Percentiles rank a stretch among this genome's conserved stretches.
phyloP scores from a whole-genome alignment of 2,329 filamentous ascomycete genomes.

The Paraphoma chrysanthemicola region DNA sequence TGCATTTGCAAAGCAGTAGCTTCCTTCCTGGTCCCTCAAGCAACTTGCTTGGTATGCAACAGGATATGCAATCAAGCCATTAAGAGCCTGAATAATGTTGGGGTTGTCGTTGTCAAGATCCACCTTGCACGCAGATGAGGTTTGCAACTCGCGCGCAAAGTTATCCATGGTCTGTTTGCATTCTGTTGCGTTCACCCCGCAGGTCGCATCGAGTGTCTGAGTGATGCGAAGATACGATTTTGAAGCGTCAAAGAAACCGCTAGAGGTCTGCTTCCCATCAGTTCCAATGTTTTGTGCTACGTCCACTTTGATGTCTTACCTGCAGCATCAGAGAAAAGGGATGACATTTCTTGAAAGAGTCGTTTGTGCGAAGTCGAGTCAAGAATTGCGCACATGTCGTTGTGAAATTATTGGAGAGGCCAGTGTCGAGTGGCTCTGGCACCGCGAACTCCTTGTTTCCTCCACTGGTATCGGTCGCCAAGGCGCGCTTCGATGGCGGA shows the following conservation, averaged over 20 bases:
- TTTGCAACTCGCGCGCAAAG: slow-evolving; percentile 71
- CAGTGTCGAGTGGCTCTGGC: slow-evolving; percentile 56
- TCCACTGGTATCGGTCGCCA: slow-evolving; percentile 31
- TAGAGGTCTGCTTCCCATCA: slow-evolving; percentile 68
- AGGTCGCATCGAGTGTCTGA: slow-evolving; percentile 79
- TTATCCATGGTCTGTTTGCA: slow-evolving; percentile 71
- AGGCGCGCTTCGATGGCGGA: slow-evolving; percentile 30
- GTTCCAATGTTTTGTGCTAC: too few species aligned
- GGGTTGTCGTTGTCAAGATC: slow-evolving; percentile 74
- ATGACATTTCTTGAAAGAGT: slow-evolving; percentile 75
- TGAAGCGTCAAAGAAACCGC: slow-evolving; percentile 80
- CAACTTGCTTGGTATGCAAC: slow-evolving; percentile 83
- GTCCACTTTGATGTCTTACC: slow-evolving; percentile 55
- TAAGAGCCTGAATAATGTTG: slow-evolving; percentile 75
- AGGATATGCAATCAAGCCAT: slow-evolving; percentile 78
- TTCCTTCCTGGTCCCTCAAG: slow-evolving; percentile 69
- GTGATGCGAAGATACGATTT: slow-evolving; percentile 76
- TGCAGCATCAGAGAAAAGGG: slow-evolving; percentile 85
- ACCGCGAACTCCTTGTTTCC: slow-evolving; percentile 35
- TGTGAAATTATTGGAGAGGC: slow-evolving; percentile 61
- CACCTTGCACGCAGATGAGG: slow-evolving; percentile 69
- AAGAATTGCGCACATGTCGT: slow-evolving; percentile 72
- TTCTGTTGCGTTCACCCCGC: slow-evolving; percentile 67
- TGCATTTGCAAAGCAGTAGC: slow-evolving; percentile 82
- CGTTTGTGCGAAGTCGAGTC: slow-evolving; percentile 68